A percentile compares a stretch with the other conserved stretches of the same genome.
phyloP scores from a whole-genome alignment of 2,329 filamentous ascomycete genomes.

The Clarireedia paspali region DNA sequence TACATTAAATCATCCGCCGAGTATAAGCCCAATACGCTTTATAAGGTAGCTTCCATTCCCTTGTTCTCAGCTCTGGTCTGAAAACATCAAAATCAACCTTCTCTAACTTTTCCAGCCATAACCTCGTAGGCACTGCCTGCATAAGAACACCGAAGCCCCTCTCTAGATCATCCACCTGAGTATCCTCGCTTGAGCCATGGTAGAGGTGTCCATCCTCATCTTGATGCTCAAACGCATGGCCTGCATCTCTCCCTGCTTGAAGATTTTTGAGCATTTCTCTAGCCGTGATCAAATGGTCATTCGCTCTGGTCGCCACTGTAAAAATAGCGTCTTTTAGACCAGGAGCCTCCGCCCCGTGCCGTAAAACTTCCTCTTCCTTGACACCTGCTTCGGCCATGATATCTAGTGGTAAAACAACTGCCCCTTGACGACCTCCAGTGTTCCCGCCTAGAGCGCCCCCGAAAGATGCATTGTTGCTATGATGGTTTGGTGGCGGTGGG shows the following conservation, averaged over 20 bases:
- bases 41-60: slow-evolving; percentile 83
- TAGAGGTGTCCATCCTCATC: slow-evolving; percentile 63
- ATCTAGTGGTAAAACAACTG: slow-evolving; percentile 77
- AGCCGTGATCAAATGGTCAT: slow-evolving; percentile 91
- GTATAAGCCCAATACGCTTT: slow-evolving; percentile 55
- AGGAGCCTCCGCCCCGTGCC: slow-evolving; percentile 67
- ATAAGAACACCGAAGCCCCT: slow-evolving; percentile 73
- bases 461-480: slow-evolving; percentile 40
- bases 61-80: slow-evolving; percentile 51
- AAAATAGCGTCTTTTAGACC: slow-evolving; percentile 88
- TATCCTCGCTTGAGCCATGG: slow-evolving; percentile 33
- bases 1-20: slow-evolving; percentile 37
- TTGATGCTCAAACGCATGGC: slow-evolving; percentile 84
- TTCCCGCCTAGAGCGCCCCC: slow-evolving; percentile 32
- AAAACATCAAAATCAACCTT: slow-evolving; percentile 79
- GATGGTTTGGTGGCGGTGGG: slow-evolving; percentile 51
- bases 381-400: slow-evolving; percentile 78
- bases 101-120: slow-evolving; percentile 75
- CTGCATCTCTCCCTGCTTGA: slow-evolving; percentile 62
- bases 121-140: slow-evolving; percentile 66
- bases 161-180: slow-evolving; percentile 43
- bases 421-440: slow-evolving; percentile 43
- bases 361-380: slow-evolving; percentile 82
- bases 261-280: slow-evolving; percentile 84
- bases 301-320: slow-evolving; percentile 82